phyloP scores from a whole-genome alignment of 805 yeast genomes.

The Metschnikowia anglica region DNA sequence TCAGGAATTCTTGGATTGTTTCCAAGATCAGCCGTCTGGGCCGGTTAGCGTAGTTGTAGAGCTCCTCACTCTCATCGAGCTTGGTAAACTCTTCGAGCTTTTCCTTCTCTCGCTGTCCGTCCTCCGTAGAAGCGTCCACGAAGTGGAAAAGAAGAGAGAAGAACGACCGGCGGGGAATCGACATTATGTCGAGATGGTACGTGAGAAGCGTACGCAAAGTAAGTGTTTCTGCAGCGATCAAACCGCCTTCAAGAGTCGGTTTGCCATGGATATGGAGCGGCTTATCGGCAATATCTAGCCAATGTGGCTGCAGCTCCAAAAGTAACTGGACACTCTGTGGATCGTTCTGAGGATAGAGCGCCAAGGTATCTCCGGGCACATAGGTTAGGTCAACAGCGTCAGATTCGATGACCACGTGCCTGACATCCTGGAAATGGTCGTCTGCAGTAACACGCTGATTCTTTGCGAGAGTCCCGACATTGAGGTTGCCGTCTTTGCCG shows the following conservation, averaged over 20 bases:
- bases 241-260: slow-evolving; percentile 56
- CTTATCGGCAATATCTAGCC: slow-evolving; percentile 71
- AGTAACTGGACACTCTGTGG: slow-evolving; percentile 61
- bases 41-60: slow-evolving; percentile 88
- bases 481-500: slow-evolving; percentile 9
- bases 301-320: slow-evolving; percentile 62
- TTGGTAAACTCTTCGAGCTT: slow-evolving; percentile 73
- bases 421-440: slow-evolving; percentile 89
- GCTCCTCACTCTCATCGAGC: slow-evolving; percentile 72
- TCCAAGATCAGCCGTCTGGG: slow-evolving; percentile 89
- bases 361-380: slow-evolving; percentile 78
- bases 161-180: slow-evolving; percentile 83
- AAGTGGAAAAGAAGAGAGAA: slow-evolving; percentile 75
- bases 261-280: slow-evolving; percentile 43
- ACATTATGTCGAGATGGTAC: slow-evolving; percentile 76
- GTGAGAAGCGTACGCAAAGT: slow-evolving; percentile 73
- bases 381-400: slow-evolving; percentile 35
- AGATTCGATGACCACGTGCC: slow-evolving; percentile 52
- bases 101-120: slow-evolving; percentile 70
- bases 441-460: slow-evolving; percentile 64
- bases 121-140: slow-evolving; percentile 43
- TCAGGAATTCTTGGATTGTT: slow-evolving; percentile 75
- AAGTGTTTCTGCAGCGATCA: slow-evolving; percentile 45
- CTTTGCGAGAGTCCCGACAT: slow-evolving; percentile 45
- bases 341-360: slow-evolving; percentile 74